Conservation (phyloP, 2,329 filamentous ascomycete genomes). For the Aureobasidium sp. region DNA sequence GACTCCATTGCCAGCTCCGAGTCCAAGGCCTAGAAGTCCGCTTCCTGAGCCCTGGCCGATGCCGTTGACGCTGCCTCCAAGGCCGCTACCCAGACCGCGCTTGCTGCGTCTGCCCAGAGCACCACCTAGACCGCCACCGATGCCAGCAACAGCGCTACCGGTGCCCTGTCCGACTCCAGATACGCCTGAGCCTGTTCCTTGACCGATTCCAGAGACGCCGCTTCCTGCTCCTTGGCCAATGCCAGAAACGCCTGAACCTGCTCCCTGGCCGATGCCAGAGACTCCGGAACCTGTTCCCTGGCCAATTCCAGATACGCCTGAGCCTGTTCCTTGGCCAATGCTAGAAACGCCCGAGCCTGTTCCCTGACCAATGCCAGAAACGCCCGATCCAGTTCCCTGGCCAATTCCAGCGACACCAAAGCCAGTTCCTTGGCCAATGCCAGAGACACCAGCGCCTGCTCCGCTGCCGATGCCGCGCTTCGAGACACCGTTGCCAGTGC, state of each 20-base stretch:
- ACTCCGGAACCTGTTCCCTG: not conserved
- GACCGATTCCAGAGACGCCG: not conserved
- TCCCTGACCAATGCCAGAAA: not conserved
- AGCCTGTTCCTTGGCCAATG: not conserved
- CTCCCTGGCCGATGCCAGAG: not conserved
- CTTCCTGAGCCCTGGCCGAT: not conserved
- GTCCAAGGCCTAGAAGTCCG: not conserved
- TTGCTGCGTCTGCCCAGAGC: not conserved
- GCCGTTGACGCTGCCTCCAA: not conserved
- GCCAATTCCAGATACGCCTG: not conserved
- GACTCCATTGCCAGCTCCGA: not conserved
- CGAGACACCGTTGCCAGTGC: not conserved
- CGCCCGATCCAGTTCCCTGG: not conserved
- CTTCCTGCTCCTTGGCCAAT: not conserved
- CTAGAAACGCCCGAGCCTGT: not conserved
- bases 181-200: not conserved
- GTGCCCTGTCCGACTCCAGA: not conserved
- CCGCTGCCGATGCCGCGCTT: not conserved
- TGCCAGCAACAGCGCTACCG: not conserved
- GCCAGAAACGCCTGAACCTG: not conserved
- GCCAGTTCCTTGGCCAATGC: not conserved
- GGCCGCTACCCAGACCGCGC: not conserved
- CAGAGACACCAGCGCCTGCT: not conserved
- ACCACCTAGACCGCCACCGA: not conserved
- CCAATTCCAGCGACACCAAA: constrained; percentile 13